Evolutionary conservation across 805 yeast genomes (phyloP), one percentile per base, ranked within the genome.

Genomic region (Sungouiella thailandica): DNA sequence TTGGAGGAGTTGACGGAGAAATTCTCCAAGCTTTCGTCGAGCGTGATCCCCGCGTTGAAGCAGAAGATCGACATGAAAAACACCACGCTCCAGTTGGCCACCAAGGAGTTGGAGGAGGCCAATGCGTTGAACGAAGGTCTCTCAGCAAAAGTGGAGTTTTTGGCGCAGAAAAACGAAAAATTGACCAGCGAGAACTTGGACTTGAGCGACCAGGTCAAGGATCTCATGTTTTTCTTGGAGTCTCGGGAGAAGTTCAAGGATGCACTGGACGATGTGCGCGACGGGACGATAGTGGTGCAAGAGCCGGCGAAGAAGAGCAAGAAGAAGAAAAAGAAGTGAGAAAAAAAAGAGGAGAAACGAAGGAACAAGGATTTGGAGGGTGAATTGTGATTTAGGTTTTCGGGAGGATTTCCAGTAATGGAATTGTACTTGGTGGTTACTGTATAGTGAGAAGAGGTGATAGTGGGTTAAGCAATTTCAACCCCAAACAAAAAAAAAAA

Each of bases 171-270:
- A 16, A 55, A 53, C 19, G 45, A 41, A 39, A 36, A 50, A 14
- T 65, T 67, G 25, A 56, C 58, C 27, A 38, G 38, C 2, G 61
- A 69, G 30, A 77, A 72, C 9, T 52, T 51, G 8, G 84, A 76
- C 2, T 50, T 81, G 19, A 53, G 68, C 28, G 86, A 80, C 25
- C 85, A 82, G 52, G 78, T 78, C 3, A 74, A 69, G 18, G 96
- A 87, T 53, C 55, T 87, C 34, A 84, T 88, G 95, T 82, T 85
- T 42, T 85, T 67, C 49, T 57, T 87, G 25, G 90, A 83, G 38
- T 70, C 83, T 0, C 83, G 76, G 50, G 82, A 78, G 36, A 83
- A 81, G 57, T 73, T 86, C 48, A 75, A 78, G 47, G 74, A 77
- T 49, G 83, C 85, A 15, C 71, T 78, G 3, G 82, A 81, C 9